Evolutionary conservation across 441 rosid species (phyloP).

Genomic region (Croton laevigatus): DNA sequence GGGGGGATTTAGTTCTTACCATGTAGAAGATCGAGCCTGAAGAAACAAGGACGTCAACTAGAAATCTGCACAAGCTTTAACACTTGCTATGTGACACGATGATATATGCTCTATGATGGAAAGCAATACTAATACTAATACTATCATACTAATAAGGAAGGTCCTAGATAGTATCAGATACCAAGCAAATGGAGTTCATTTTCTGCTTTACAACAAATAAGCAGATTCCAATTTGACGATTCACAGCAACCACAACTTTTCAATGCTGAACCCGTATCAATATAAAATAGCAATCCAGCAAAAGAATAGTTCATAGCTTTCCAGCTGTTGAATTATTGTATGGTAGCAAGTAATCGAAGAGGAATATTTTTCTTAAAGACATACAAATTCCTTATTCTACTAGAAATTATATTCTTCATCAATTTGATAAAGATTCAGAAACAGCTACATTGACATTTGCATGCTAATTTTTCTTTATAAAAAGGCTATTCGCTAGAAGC

Average conservation of each 20-base stretch:
- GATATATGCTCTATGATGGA: background rate
- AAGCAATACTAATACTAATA: background rate
- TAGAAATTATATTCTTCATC: background rate
- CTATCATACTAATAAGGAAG: background rate
- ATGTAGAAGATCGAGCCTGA: background rate
- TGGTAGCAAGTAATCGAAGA: background rate
- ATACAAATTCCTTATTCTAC: background rate
- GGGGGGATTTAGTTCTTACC: slow-evolving; percentile 3
- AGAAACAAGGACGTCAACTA: background rate
- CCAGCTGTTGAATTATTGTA: background rate
- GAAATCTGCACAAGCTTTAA: background rate
- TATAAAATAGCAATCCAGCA: no score
- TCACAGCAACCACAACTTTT: background rate
- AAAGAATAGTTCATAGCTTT: slow-evolving; percentile 7
- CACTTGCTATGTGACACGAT: background rate
- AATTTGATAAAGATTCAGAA: background rate
- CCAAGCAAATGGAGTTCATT: background rate
- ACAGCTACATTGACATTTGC: background rate
- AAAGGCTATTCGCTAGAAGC: background rate
- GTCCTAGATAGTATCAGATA: slow-evolving; percentile 15
- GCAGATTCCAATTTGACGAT: background rate
- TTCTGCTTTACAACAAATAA: background rate
- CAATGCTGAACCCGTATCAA: no score
- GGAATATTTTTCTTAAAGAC: background rate
- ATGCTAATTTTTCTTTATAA: background rate